Base-by-base conservation (phyloP, 1,284 basidiomycete genomes). In the Wallemia mellicola region DNA sequence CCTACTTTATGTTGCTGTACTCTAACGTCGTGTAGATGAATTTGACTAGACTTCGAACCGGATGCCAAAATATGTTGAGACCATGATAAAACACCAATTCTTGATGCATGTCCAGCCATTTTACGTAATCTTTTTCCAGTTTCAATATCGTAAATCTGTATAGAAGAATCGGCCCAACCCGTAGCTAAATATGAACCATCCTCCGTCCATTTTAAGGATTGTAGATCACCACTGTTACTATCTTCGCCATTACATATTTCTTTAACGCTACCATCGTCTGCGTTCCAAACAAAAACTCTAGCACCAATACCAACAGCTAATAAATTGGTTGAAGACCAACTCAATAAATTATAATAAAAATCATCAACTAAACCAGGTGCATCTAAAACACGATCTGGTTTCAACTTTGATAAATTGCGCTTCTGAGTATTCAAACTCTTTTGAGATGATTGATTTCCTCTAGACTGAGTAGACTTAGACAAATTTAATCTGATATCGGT, bases 101-200 rank as follows among this genome's bases (percentile, higher is more conserved):
- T 82, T 1, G 77, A 80, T 60, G 66, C 64, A 67, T 88, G 86
- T 0, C 86, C 86, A 1, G 68, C 65, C 89, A 95, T 94, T 17
- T 85, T 88, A 5, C 92, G 77, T 62, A 96, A 73, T 65, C 85
- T 84, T 66, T 79, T 79, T 2, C 79, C 78, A 0, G 78, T 75
- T 65, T 87, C 83, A 0, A 85, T 79, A 66, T 96, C 92, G 86
- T 91, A 96, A n/a, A 98, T 78, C 71, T 95, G 88, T 28, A 96
- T 83, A 22, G 83, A 80, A 0, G 92, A 92, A 0, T 76, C 77
- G 2, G 87, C 85, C 26, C 82, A 73, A 0, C 91, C 91, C 27
- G 96, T 74, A 2, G 85, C 89, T 15, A 98, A 76, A 71, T 84
- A 88, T 19, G 78, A 76, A 0, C 88, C 91, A 66, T 94, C 87